A percentile compares a stretch with the other conserved stretches of the same genome.
These are phyloP conservation scores for Penicillium angulare DNA, from an alignment of 495 filamentous ascomycete species.

Conservation along the genomic window DNA sequence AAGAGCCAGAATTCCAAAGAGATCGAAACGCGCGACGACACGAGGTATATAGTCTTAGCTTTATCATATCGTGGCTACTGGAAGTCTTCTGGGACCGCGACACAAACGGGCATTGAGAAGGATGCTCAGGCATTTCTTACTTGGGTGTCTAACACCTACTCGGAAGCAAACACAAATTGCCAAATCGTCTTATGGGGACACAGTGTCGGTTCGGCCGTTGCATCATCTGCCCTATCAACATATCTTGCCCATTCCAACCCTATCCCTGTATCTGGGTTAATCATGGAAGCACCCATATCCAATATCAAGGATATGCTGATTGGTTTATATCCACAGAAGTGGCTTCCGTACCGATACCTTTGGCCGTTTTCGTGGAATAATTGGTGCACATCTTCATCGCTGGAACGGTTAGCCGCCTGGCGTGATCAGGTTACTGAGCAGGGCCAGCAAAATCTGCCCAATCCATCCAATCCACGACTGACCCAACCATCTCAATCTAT, in stretches of 20 bases:
- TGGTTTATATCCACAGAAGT: constrained; percentile 75
- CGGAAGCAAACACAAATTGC: constrained; percentile 24
- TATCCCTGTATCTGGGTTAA: constrained; percentile 45
- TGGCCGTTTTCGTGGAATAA: constrained; percentile 52
- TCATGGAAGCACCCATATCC: constrained; percentile 77
- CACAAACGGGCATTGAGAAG: constrained; percentile 61
- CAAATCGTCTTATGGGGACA: constrained; percentile 77
- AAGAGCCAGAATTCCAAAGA: background rate
- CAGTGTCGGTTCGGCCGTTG: constrained; percentile 64
- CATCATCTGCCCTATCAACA: constrained; percentile 52
- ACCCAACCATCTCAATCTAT: background rate
- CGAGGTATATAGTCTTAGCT: constrained; percentile 56
- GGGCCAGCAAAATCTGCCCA: background rate
- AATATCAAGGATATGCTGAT: constrained; percentile 71
- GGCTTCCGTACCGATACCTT: constrained; percentile 73
- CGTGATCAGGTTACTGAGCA: constrained; percentile 4
- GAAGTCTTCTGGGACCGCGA: constrained; percentile 68
- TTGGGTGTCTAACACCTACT: constrained; percentile 47
- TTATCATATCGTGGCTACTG: constrained; percentile 78
- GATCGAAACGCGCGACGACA: constrained; percentile 5
- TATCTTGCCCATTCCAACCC: constrained; percentile 17
- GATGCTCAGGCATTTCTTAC: constrained; percentile 61
- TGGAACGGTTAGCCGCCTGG: constrained; percentile 34
- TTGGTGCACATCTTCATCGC: constrained; percentile 46
- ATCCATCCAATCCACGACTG: background rate